Conservation (phyloP, 148 eudicot genomes). For the Rhododendron vialii region DNA sequence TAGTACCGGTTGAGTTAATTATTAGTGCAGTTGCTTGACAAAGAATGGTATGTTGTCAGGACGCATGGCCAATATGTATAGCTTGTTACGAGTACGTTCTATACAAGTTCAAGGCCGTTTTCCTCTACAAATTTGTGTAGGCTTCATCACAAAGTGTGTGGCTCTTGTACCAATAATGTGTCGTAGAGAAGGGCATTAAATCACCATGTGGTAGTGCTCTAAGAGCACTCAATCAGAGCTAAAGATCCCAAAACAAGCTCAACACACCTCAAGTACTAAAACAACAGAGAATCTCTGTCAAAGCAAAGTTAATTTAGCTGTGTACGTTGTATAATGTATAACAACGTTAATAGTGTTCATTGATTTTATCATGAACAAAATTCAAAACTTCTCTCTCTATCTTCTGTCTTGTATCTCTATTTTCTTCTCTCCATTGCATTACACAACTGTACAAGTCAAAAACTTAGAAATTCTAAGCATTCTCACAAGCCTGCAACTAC, state of each 20-base stretch:
- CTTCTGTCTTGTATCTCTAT: neutral
- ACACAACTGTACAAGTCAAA: neutral
- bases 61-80: neutral
- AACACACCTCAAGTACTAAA: neutral
- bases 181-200: neutral
- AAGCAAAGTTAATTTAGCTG: too few relatives aligned
- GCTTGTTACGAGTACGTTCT: neutral
- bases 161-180: too few relatives aligned
- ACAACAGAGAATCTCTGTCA: neutral
- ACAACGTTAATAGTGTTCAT: too few relatives aligned
- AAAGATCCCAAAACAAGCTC: neutral
- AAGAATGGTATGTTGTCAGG: neutral
- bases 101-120: too few relatives aligned
- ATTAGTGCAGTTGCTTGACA: neutral
- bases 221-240: neutral
- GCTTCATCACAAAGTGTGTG: neutral
- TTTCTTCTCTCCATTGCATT: neutral
- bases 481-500: conserved; percentile 6
- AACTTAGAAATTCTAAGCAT: neutral
- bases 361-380: too few relatives aligned
- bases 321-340: too few relatives aligned
- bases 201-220: neutral
- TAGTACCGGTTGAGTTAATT: neutral
- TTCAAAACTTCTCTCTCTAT: neutral
- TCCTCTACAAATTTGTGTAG: too few relatives aligned